A percentile compares a stretch with the other conserved stretches of the same genome.
Evolutionary conservation across 345 rosid genomes (phyloP).

Genomic region (Aquilaria yunnanensis): DNA sequence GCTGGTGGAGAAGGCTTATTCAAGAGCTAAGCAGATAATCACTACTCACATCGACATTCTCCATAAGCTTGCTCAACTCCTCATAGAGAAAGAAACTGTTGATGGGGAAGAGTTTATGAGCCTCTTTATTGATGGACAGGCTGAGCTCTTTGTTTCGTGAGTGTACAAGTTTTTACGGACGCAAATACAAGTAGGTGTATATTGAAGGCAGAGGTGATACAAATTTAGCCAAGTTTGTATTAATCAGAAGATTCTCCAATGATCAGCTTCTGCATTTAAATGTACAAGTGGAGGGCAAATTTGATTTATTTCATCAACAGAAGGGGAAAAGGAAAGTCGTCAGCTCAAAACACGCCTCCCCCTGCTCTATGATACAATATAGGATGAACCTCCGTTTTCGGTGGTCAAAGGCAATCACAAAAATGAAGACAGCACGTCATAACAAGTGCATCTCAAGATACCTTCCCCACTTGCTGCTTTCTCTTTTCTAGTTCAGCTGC

Average conservation of each 20-base stretch:
- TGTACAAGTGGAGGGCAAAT: neutral
- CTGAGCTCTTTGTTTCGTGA: slow-evolving; percentile 73
- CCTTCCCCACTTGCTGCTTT: slow-evolving; percentile 39
- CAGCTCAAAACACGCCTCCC: slow-evolving; percentile 4
- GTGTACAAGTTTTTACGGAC: neutral
- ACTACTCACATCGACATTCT: slow-evolving; percentile 72
- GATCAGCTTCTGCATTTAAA: too few relatives aligned
- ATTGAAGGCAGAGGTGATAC: too few relatives aligned
- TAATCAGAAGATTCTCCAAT: too few relatives aligned
- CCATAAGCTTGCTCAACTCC: slow-evolving; percentile 85
- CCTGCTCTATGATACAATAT: slow-evolving; percentile 24
- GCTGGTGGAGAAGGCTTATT: slow-evolving; percentile 71
- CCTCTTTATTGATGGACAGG: slow-evolving; percentile 94
- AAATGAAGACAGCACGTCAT: slow-evolving; percentile 10
- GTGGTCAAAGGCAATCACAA: slow-evolving; percentile 21
- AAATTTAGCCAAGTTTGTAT: too few relatives aligned
- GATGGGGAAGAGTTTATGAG: slow-evolving; percentile 99
- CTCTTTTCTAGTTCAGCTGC: slow-evolving; percentile 71
- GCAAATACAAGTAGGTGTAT: too few relatives aligned
- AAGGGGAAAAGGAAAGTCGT: slow-evolving; percentile 5
- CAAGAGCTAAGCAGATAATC: slow-evolving; percentile 63
- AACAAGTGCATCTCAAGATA: slow-evolving; percentile 14
- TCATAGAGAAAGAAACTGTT: slow-evolving; percentile 89
- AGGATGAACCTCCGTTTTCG: slow-evolving; percentile 19
- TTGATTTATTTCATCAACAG: slow-evolving; percentile 16